Evolutionary conservation across 768 basidiomycete species (phyloP).

Genomic region (Russula sp.): DNA sequence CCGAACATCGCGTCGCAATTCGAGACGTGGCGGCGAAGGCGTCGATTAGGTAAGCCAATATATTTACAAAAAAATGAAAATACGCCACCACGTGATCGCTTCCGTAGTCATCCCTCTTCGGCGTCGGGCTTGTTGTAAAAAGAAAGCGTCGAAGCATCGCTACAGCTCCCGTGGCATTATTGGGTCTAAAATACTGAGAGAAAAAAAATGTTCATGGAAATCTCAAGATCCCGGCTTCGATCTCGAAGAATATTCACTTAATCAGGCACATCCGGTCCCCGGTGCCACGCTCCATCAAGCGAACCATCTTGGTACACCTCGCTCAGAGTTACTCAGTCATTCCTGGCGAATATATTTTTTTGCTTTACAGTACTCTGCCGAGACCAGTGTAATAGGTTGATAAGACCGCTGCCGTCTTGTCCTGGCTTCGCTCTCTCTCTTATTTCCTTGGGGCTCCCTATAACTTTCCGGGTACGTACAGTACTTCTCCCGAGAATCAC

Average conservation of each 20-base stretch:
- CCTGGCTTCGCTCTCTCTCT: conserved; percentile 8
- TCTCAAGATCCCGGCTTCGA: conserved; percentile 16
- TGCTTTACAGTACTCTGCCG: conserved; percentile 6
- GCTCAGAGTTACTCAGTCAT: conserved; percentile 13
- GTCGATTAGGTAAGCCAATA: conserved; percentile 7
- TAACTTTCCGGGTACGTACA: conserved; percentile 8
- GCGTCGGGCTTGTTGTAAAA: conserved; percentile 5
- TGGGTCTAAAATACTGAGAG: not conserved
- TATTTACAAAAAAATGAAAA: conserved; percentile 3
- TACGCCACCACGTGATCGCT: conserved; percentile 17
- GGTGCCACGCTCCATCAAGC: conserved; percentile 16
- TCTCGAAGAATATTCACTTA: conserved; percentile 18
- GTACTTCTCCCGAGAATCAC: conserved; percentile 18
- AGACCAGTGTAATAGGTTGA: conserved; percentile 16
- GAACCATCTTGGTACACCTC: conserved; percentile 3
- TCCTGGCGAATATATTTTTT: conserved; percentile 2
- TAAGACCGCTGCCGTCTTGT: conserved; percentile 13
- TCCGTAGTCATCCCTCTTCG: conserved; percentile 9
- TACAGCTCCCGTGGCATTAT: not conserved
- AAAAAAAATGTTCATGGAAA: conserved; percentile 5
- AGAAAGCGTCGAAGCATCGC: conserved; percentile 1
- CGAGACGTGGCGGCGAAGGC: conserved; percentile 14
- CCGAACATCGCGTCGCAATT: conserved; percentile 16
- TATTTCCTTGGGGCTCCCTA: conserved; percentile 5
- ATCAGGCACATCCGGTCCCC: conserved; percentile 18